These are phyloP conservation scores for Phaeoacremonium minimum DNA, from an alignment of 2,329 filamentous ascomycete genomes.

Conservation along the genomic window DNA sequence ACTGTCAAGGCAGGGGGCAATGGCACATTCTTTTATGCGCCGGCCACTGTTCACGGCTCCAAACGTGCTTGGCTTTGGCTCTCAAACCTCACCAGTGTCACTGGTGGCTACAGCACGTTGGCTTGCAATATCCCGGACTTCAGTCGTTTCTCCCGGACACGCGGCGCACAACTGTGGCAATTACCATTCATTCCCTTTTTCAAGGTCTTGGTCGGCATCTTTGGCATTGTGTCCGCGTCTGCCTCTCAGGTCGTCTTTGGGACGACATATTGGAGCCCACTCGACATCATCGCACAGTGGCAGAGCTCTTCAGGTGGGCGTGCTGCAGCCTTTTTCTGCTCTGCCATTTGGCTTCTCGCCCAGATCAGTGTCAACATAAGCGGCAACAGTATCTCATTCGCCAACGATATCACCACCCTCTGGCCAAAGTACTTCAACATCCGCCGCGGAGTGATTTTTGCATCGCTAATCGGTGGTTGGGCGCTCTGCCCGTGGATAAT, in stretches of 20 bases:
- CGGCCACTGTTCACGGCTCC: conserved; percentile 8
- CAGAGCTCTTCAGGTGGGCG: conserved; percentile 14
- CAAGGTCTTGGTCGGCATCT: conserved; percentile 29
- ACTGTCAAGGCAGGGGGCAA: conserved; percentile 9
- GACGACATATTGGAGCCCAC: conserved; percentile 19
- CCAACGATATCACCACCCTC: conserved; percentile 47
- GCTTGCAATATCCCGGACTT: conserved; percentile 52
- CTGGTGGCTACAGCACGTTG: conserved; percentile 34
- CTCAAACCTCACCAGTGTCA: conserved; percentile 31
- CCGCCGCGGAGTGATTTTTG: conserved; percentile 39
- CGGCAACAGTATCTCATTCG: conserved; percentile 46
- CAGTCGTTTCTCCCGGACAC: conserved; percentile 19
- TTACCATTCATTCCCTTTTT: conserved; percentile 4
- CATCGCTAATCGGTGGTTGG: conserved; percentile 1
- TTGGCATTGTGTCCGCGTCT: conserved; percentile 39
- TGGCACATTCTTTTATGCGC: conserved; percentile 12
- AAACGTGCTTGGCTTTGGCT: conserved; percentile 9
- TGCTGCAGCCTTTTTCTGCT: conserved; percentile 23
- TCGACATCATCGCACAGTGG: conserved; percentile 21
- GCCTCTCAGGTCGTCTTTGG: conserved; percentile 20
- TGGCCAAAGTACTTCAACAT: conserved; percentile 50
- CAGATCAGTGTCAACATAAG: conserved; percentile 47
- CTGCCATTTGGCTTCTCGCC: conserved; percentile 28
- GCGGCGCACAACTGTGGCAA: conserved; percentile 4
- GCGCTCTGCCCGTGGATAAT: conserved; percentile 1